These are phyloP conservation scores for Neurospora sp. DNA, from an alignment of 2,329 filamentous ascomycete genomes.

Conservation along the genomic window DNA sequence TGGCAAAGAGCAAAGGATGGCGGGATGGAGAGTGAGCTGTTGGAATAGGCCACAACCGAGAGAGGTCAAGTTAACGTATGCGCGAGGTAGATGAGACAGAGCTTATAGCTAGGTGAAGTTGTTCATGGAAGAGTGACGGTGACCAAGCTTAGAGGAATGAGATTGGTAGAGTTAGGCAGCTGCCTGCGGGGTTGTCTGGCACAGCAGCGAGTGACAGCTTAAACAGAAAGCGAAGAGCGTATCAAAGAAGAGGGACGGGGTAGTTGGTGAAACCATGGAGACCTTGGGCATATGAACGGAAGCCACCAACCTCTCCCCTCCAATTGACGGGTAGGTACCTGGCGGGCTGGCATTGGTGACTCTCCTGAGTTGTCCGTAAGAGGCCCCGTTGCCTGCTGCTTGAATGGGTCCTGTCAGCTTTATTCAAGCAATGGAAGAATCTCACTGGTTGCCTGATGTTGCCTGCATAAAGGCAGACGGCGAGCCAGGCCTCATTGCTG, in stretches of 20 bases:
- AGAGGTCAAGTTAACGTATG: background rate
- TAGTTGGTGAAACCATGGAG: background rate
- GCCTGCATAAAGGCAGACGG: background rate
- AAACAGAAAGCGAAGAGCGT: background rate
- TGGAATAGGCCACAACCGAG: background rate
- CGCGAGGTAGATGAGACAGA: background rate
- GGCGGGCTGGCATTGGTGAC: background rate
- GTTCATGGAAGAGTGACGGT: background rate
- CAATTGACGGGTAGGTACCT: background rate
- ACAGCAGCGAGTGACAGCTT: background rate
- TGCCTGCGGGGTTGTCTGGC: background rate
- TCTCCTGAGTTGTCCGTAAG: background rate
- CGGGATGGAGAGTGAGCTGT: background rate
- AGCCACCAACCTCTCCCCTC: background rate
- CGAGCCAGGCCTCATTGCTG: background rate
- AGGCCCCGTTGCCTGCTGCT: background rate
- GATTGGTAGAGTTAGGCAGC: background rate
- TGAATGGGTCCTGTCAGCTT: background rate
- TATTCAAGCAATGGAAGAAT: background rate
- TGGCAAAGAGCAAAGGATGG: background rate
- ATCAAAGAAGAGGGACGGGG: background rate
- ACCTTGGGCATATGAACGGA: background rate
- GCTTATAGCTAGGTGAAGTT: background rate
- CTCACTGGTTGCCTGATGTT: background rate
- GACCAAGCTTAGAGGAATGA: background rate